Base-by-base conservation (phyloP, 805 yeast genomes). In the Priceomyces melissophilus region DNA sequence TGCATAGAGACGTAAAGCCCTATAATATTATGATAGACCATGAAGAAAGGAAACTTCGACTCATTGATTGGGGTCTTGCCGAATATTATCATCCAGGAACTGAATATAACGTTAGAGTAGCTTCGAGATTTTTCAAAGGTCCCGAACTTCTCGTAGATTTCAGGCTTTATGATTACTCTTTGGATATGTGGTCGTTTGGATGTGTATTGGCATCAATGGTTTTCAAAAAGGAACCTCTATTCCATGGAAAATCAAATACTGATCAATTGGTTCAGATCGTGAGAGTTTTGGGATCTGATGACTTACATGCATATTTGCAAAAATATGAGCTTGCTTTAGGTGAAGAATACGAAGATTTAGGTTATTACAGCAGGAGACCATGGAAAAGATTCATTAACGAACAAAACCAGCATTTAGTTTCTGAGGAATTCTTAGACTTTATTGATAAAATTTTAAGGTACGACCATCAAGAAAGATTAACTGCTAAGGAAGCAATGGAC, bases 1-100 rank as follows among this genome's bases (percentile, higher is more conserved):
- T 88, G 84, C 96, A 88, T 63, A 73, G 96, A 59, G 96, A 88
- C 63, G 96, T 88, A 38, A 88, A 88, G 60, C 96, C 96, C 9
- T 96, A 88, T 61, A 88, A 88, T 57, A 87, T 88, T 33, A 88
- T 88, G 96, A 88, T 88, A 51, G 96, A 89, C 63, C 96, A 88
- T 46, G 66, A 71, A 17, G 61, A 58, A 35, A 76, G 74, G 49
- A 67, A 70, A 31, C 66, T 89, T 55, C 76, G 91, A 52, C 75
- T 89, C 41, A 89, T 89, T 48, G 96, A 89, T 67, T 89, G 96
- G 96, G 96, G 96, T 11, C 67, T 89, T 45, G 96, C 96, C 6
- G 96, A 89, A 60, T 89, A 86, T 57, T 89, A 89, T 63, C 96
- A 89, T 58, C 83, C 85, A 2, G 93, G 91, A 4, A 85, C 84